Base-by-base conservation (phyloP, 2,329 filamentous ascomycete genomes). In the Fusarium circinatum region DNA sequence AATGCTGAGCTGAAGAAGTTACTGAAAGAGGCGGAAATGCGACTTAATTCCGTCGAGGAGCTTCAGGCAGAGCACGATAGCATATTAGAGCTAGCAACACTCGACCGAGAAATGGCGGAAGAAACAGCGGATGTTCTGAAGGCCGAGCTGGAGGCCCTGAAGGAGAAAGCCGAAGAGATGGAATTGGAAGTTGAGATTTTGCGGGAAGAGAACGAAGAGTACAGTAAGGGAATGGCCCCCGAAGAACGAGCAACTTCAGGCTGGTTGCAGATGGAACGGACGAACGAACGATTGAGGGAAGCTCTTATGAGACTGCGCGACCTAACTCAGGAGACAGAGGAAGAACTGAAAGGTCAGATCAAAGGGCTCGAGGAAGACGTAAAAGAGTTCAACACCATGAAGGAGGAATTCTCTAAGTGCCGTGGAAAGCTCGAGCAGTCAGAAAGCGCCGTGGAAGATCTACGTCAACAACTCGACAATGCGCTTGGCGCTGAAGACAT, bases 71-170 rank as follows among this genome's bases (percentile, higher is more conserved):
- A 98, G 75, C 92, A 97, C 81, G 96, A 98, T 36, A 89, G 92
- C 8, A 90, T 93, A 12, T 84, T 98, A 78, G 96, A 99, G 83
- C 89, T 96, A 82, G 94, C 95, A 12, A 92, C 94, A 0, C 85
- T 99, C 32, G 96, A 99, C 80, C 91, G 94, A 49, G 96, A 99
- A 82, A 97, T 98, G 93, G 96, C 96, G 0, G 95, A 99, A 82
- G 96, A 98, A 82, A 94, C 91, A 48, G 92, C 94, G 2, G 96
- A 98, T 75, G 90, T 92, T 24, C 86, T 93, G 57, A 96, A 95
- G 80, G 88, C 89, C 4, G 95, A 99, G 79, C 85, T 97, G 30
- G 93, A 97, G 42, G 88, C 90, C 5, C 82, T 97, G 60, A 94
- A 94, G 78, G 85, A 89, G 65, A 94, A 92, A 78, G 84, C 91